Base-by-base conservation (phyloP, 2,329 filamentous ascomycete species). In the Aquanectria penicillioides region DNA sequence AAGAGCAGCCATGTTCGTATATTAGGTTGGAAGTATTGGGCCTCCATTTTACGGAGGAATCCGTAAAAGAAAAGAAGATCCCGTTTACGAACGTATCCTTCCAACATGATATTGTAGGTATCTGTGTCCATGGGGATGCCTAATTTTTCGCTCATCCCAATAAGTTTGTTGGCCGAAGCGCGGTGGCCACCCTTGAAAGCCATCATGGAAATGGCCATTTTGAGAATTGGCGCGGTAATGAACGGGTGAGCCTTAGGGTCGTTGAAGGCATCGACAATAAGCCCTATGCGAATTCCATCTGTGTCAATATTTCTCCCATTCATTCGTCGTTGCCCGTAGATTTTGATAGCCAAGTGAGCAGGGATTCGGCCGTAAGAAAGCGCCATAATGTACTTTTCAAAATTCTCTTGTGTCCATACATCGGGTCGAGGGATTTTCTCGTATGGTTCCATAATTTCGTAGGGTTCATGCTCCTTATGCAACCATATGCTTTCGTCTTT, bases 1-100 rank as follows among this genome's bases (percentile, higher is more conserved):
- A 84, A 81, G 4, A 80, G 72, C 3, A 80, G 63, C 83, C 83
- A 85, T 0, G 83, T 84, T 13, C 71, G 69, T 3, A 78, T 67
- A 43, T 82, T 78, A 4, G 82, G 80, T 23, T 63, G 59, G 38
- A 77, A 74, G 43, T 74, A 77, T 11, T 73, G 71, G 6, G 62
- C 50, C 20, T 72, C 58, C 82, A 85, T 84, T 56, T 74, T 71
- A 13, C 69, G 62, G 13, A 84, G 64, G 2, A 76, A 71, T 4
- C 63, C 62, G 54, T 77, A 68, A 65, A 84, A 85, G 61, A 75
- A 77, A 22, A 59, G 69, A 26, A 69, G 68, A 61, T 84, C 77
- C 29, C 73, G 74, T 29, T 74, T 74, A 46, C 74, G 69, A 9
- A 76, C 76, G 37, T 78, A 75, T 3, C 77, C 73, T 12, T 74